Percentiles rank a stretch among this genome's conserved stretches.
phyloP scores from a whole-genome alignment of 2,329 filamentous ascomycete genomes.

The Colletotrichum agaves region DNA sequence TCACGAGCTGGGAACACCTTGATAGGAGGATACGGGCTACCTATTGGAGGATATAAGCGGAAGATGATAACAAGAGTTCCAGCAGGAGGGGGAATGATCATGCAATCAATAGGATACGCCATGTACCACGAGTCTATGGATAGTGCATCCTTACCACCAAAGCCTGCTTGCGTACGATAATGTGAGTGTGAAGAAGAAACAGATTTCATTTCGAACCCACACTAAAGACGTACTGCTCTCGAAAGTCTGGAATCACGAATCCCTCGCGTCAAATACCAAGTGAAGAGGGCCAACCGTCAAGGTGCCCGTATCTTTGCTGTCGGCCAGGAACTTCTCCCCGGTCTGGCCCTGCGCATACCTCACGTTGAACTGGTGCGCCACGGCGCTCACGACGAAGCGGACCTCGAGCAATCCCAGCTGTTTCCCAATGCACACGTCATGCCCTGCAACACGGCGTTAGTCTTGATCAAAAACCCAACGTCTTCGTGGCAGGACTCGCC shows the following conservation, averaged over 20 bases:
- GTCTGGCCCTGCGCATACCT: conserved; percentile 25
- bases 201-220: no score
- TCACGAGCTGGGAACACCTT: conserved; percentile 35
- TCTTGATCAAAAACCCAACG: rapidly evolving
- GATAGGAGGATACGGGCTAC: conserved; percentile 34
- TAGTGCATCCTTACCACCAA: no score
- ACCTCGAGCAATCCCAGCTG: conserved; percentile 49
- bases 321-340: conserved; percentile 15
- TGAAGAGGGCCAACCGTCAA: conserved; percentile 28
- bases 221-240: not conserved
- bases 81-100: no score
- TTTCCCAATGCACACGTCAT: conserved; percentile 51
- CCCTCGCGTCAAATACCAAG: conserved; percentile 20
- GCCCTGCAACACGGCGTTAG: not conserved
- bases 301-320: conserved; percentile 27
- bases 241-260: not conserved
- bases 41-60: conserved; percentile 11
- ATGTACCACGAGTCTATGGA: no score
- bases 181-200: no score
- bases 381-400: conserved; percentile 33
- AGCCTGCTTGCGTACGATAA: no score
- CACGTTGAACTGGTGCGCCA: conserved; percentile 27
- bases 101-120: not conserved
- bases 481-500: conserved; percentile 32
- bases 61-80: not conserved